Conservation (phyloP, 805 yeast species). For the Pichia eremophila region DNA sequence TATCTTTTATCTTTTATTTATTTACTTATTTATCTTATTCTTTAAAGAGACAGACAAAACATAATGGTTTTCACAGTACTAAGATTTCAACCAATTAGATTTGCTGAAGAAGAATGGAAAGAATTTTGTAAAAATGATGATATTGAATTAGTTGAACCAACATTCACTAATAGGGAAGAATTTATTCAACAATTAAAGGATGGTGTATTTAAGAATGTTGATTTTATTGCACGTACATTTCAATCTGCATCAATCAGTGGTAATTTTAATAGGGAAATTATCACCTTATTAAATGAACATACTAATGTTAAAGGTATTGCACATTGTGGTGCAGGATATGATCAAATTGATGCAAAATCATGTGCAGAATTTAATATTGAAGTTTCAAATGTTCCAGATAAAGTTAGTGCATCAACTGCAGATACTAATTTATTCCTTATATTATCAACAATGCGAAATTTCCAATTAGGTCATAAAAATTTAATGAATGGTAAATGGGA, state of each 20-base stretch:
- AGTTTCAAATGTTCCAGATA: slow-evolving; percentile 42
- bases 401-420: slow-evolving; percentile 50
- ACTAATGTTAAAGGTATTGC: slow-evolving; percentile 33
- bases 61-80: slow-evolving; percentile 44
- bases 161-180: slow-evolving; percentile 32
- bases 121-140: slow-evolving; percentile 22
- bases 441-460: slow-evolving; percentile 45
- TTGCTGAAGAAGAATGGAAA: slow-evolving; percentile 57
- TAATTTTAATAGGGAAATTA: slow-evolving; percentile 34
- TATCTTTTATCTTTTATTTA: too few relatives aligned
- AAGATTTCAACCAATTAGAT: slow-evolving; percentile 51
- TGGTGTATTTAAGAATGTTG: slow-evolving; percentile 28
- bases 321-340: slow-evolving; percentile 53
- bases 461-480: slow-evolving; percentile 46
- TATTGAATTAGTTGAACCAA: slow-evolving; percentile 37
- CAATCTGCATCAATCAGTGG: slow-evolving; percentile 32
- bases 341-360: slow-evolving; percentile 36
- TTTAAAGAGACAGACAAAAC: background rate
- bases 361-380: slow-evolving; percentile 33
- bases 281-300: slow-evolving; percentile 24
- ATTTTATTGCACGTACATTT: slow-evolving; percentile 34
- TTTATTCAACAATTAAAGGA: slow-evolving; percentile 30
- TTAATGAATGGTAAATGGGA: slow-evolving; percentile 59
- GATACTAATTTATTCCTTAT: slow-evolving; percentile 46
- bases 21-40: too few relatives aligned